phyloP scores from a whole-genome alignment of 495 filamentous ascomycete species.

The Podospora pseudopauciseta region DNA sequence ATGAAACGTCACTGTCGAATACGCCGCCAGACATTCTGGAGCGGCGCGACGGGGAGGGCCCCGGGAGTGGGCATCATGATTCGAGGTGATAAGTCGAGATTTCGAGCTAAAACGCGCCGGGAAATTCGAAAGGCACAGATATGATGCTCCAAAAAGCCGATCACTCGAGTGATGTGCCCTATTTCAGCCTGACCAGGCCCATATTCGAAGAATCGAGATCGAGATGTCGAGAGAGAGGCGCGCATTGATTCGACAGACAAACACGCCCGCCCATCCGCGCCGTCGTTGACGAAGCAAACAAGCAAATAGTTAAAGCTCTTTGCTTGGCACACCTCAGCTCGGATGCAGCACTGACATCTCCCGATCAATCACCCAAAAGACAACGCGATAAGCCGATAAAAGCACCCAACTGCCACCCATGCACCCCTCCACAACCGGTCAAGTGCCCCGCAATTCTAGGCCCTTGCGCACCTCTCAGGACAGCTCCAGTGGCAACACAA shows the following conservation, averaged over 20 bases:
- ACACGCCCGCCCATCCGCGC: neutral
- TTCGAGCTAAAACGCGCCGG: neutral
- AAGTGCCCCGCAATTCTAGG: neutral
- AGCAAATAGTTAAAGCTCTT: neutral
- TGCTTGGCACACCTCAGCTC: neutral
- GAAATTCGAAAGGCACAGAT: neutral
- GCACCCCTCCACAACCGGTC: neutral
- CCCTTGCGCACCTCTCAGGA: neutral
- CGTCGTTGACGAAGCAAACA: neutral
- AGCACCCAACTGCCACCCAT: neutral
- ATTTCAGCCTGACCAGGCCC: neutral
- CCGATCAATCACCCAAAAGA: neutral
- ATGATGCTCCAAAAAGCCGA: neutral
- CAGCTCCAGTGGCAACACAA: slow-evolving; percentile 2
- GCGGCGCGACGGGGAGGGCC: neutral
- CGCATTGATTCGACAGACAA: neutral
- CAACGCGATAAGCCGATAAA: neutral
- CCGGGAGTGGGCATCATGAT: neutral
- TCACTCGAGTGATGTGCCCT: neutral
- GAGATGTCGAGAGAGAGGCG: neutral
- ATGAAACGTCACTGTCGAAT: neutral
- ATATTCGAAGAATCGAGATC: neutral
- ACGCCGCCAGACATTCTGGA: neutral
- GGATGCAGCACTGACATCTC: neutral
- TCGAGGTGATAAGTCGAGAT: slow-evolving; percentile 1